Percentiles rank a stretch among this genome's conserved stretches.
Conservation (phyloP, 2,329 filamentous ascomycete genomes). For the Nigrograna mackinnonii region DNA sequence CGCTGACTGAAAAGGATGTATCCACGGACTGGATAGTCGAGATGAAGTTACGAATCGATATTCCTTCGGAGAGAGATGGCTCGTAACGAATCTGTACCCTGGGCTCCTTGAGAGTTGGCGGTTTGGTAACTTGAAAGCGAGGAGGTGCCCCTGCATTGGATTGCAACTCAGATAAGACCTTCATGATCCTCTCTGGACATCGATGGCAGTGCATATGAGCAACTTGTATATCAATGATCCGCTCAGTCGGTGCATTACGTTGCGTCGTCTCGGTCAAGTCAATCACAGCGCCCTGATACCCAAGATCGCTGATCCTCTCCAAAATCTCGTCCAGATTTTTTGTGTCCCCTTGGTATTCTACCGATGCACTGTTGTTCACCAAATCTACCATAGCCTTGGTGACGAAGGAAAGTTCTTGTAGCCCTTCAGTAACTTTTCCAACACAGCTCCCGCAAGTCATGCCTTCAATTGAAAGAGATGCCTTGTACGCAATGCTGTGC, state of each 20-base stretch:
- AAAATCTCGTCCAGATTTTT: not conserved
- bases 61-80: not conserved
- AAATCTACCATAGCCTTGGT: not conserved
- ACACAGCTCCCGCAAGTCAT: not conserved
- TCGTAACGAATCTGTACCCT: not conserved
- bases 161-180: not conserved
- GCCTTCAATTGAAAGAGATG: not conserved
- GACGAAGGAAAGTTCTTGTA: not conserved
- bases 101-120: not conserved
- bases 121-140: not conserved
- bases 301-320: not conserved
- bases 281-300: not conserved
- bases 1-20: not conserved
- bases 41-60: not conserved
- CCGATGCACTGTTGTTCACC: not conserved
- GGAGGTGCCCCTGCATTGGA: not conserved
- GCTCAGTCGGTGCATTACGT: not conserved
- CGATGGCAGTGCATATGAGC: not conserved
- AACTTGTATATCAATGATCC: not conserved
- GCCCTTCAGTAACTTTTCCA: not conserved
- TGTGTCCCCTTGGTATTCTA: not conserved
- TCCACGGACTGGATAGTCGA: not conserved
- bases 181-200: not conserved
- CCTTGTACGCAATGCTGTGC: not conserved
- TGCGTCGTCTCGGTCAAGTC: not conserved